Conservation (phyloP, 345 rosid species). For the Iberis pinnata region DNA sequence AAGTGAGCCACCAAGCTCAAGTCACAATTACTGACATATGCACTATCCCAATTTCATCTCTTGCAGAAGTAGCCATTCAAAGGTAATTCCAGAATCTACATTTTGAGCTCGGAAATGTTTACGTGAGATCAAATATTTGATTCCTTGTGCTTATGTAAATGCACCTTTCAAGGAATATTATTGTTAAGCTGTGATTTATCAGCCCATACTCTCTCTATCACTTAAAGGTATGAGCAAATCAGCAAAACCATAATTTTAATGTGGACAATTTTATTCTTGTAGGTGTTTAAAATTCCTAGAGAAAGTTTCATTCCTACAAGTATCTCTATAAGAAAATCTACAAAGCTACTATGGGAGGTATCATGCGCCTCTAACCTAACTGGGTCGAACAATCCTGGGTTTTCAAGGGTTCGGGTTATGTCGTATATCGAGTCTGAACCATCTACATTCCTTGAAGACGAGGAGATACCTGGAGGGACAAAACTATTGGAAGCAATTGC, state of each 20-base stretch:
- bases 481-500: conserved; percentile 56
- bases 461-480: conserved; percentile 54
- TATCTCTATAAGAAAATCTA: conserved; percentile 37
- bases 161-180: conserved; percentile 72
- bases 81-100: conserved; percentile 35
- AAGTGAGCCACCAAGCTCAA: conserved; percentile 40
- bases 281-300: conserved; percentile 48
- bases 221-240: conserved; percentile 44
- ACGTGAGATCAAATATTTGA: conserved; percentile 18
- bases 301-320: conserved; percentile 76
- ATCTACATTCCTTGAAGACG: conserved; percentile 33
- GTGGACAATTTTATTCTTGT: conserved; percentile 19
- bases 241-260: background rate
- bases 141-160: background rate
- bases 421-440: conserved; percentile 35
- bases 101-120: background rate
- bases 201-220: conserved; percentile 43
- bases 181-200: conserved; percentile 53
- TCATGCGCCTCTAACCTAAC: conserved; percentile 62
- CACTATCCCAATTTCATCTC: conserved; percentile 38
- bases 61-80: conserved; percentile 71
- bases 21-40: conserved; percentile 57
- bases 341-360: conserved; percentile 57
- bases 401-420: conserved; percentile 46
- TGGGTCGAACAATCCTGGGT: conserved; percentile 41